Conservation (phyloP, 108 stramenopile species). For the Cyclotella kingstonii region DNA sequence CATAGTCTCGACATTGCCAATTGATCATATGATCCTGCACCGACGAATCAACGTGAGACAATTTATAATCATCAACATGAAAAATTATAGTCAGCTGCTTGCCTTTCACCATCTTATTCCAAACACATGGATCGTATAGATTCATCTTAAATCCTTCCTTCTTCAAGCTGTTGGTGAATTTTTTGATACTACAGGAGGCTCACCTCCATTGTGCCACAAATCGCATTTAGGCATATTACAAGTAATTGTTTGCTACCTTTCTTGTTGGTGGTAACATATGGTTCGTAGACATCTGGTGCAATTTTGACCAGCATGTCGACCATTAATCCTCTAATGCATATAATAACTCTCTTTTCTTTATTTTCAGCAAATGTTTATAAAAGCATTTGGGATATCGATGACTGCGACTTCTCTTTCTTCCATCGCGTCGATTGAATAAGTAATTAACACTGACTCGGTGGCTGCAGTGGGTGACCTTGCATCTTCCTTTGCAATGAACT, state of each 20-base stretch:
- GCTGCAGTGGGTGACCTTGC: neutral
- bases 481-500: neutral
- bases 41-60: too few species aligned
- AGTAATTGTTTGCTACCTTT: conserved; percentile 2
- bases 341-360: neutral
- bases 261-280: conserved; percentile 1
- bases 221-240: conserved; percentile 5
- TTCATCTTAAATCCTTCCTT: too few species aligned
- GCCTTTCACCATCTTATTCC: too few species aligned
- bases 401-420: conserved; percentile 5
- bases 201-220: conserved; percentile 4
- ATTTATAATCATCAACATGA: too few species aligned
- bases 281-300: conserved; percentile 24
- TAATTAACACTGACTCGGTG: conserved; percentile 6
- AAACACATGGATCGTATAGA: too few species aligned
- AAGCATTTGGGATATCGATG: conserved; percentile 11
- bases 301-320: conserved; percentile 36
- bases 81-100: too few species aligned
- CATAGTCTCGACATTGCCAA: too few species aligned
- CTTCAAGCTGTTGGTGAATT: too few species aligned
- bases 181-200: too few species aligned
- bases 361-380: conserved; percentile 7
- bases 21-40: too few species aligned
- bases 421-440: conserved; percentile 3
- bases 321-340: conserved; percentile 12